phyloP scores from a whole-genome alignment of 176 grass and related monocot species.

The Phyllostachys edulis region DNA sequence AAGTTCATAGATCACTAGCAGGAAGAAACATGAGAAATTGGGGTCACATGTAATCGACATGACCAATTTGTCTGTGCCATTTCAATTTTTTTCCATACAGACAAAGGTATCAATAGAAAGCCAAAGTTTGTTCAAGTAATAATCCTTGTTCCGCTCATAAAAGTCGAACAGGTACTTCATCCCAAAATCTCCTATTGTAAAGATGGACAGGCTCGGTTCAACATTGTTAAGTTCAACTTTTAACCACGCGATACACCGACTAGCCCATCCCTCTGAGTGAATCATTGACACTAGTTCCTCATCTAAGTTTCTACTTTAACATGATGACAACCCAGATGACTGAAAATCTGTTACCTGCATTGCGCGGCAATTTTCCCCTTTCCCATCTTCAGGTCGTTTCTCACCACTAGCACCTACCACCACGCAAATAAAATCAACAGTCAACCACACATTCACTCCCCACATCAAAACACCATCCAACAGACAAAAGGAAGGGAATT shows the following conservation, averaged over 20 bases:
- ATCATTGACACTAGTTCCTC: not conserved
- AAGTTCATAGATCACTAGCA: too few species aligned
- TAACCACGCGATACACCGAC: not conserved
- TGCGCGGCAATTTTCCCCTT: constrained; percentile 98
- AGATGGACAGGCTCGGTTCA: not conserved
- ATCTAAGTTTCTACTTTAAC: not conserved
- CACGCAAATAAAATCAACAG: not conserved
- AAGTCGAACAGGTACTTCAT: not conserved
- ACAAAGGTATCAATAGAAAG: not conserved
- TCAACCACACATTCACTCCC: too few species aligned
- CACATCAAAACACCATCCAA: not conserved
- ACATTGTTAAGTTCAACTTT: not conserved
- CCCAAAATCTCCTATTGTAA: not conserved
- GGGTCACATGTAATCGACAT: too few species aligned
- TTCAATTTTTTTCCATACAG: too few species aligned
- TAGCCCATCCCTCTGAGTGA: not conserved
- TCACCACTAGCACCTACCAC: constrained; percentile 78
- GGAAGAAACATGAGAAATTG: too few species aligned
- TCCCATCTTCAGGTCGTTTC: constrained; percentile 98
- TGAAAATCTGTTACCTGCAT: constrained; percentile 60
- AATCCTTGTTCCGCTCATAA: not conserved
- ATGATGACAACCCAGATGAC: not conserved
- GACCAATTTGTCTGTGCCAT: too few species aligned
- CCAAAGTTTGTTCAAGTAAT: not conserved
- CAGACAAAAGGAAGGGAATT: not conserved